Conservation (phyloP, 164 flowering plant genomes). For the Saururus chinensis region DNA sequence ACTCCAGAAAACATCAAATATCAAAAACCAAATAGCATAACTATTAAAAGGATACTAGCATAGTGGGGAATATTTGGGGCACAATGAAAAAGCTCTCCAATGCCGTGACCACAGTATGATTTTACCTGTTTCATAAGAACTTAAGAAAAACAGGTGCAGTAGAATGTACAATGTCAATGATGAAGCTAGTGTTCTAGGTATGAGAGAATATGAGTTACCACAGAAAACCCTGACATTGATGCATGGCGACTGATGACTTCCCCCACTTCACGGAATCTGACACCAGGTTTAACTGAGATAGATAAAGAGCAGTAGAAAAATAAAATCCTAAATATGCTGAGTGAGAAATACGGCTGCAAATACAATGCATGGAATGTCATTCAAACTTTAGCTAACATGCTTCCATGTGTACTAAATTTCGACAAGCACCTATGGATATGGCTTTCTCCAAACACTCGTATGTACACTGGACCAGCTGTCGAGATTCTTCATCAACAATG, state of each 20-base stretch:
- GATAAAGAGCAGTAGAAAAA: neutral
- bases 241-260: slow-evolving; percentile 94
- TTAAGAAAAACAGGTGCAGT: neutral
- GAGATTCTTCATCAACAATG: slow-evolving; percentile 84
- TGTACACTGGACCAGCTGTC: slow-evolving; percentile 64
- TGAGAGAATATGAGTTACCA: slow-evolving; percentile 37
- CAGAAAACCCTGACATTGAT: slow-evolving; percentile 84
- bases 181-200: neutral
- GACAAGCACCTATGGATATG: slow-evolving; percentile 66
- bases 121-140: slow-evolving; percentile 46
- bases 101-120: slow-evolving; percentile 95
- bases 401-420: neutral
- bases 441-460: slow-evolving; percentile 98
- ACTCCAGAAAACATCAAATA: neutral
- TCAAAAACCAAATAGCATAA: neutral
- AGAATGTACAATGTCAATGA: neutral
- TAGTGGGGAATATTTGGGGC: slow-evolving; percentile 98
- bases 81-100: slow-evolving; percentile 97
- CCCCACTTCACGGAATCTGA: slow-evolving; percentile 90
- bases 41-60: slow-evolving; percentile 58
- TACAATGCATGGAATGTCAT: too few species aligned
- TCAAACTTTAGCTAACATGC: too few species aligned
- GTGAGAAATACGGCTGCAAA: too few species aligned
- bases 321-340: neutral
- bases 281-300: slow-evolving; percentile 81